Evolutionary conservation across 345 rosid genomes (phyloP), one percentile per base, ranked within the genome.

Genomic region (Odontarrhena argentea): DNA sequence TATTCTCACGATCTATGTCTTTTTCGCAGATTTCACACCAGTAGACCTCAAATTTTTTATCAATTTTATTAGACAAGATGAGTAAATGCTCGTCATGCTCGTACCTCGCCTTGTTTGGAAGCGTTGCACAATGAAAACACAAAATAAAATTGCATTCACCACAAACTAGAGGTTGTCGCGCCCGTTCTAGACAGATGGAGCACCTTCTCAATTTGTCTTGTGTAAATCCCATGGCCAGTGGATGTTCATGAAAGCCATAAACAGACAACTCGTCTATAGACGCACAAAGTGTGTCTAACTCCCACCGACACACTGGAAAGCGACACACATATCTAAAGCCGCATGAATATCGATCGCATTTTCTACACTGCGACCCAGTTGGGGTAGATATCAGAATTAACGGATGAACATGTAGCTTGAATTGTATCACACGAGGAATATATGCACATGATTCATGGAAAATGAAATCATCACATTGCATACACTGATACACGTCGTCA

Each of bases 391-490:
- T 1, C 47, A 57, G n/a, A 57, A 3, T 2, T 9, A 68, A 11
- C 48, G 57, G 57, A 48, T 68, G 50, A 38, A 48, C 9, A 38
- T 47, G 65, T 38, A 57, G 9, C 65, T 47, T 57, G 28, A 7
- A 56, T 11, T 37, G 57, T 15, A 36, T 57, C 11, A 48, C 34
- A 10, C 50, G 9, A 8, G 65, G 50, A 37, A 47, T 1, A 57
- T 57, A 48, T 37, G 72, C 65, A 48, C 72, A 57, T 26, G 57
- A 35, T 38, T 67, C 46, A 55, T 56, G 55, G 6, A 67, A 45
- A 35, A 36, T 36, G 47, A 67, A 67, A 68, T 48, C 64, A 68
- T 47, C 65, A 38, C 65, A 68, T 11, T 48, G 41, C 50, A 38
- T 14, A 28, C 72, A 68, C 9, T 3, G 18, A 28, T 68, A 68